Percentiles rank a stretch among this genome's conserved stretches.
phyloP scores from a whole-genome alignment of 1,139 yeast genomes.

The Hansenula lynferdii region DNA sequence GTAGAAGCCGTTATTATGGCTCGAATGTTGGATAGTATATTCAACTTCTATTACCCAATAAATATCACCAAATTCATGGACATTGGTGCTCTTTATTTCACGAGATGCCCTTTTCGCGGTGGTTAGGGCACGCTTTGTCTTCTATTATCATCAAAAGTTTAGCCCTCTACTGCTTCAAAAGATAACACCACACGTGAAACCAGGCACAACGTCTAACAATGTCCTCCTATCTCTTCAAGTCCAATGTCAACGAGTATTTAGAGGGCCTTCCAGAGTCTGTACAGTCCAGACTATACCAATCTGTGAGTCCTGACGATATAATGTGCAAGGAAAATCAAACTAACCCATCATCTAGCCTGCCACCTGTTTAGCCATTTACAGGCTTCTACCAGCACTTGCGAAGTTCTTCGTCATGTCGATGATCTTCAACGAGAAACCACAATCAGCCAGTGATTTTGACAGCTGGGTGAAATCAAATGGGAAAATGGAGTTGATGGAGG shows the following conservation, averaged over 20 bases:
- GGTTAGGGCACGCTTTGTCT: no score
- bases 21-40: no score
- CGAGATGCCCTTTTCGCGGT: no score
- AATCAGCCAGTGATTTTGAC: slow-evolving; percentile 63
- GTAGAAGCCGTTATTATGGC: no score
- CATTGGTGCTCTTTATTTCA: no score
- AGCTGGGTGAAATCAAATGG: slow-evolving; percentile 66
- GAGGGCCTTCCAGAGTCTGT: slow-evolving; percentile 86
- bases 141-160: no score
- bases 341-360: slow-evolving; percentile 51
- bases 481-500: slow-evolving; percentile 53
- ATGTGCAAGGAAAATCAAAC: slow-evolving; percentile 16
- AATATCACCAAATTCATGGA: no score
- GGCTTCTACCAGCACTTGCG: slow-evolving; percentile 84
- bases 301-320: slow-evolving; percentile 27
- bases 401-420: slow-evolving; percentile 85
- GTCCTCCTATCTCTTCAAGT: slow-evolving; percentile 49
- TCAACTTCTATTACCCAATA: no score
- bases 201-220: no score
- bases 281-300: slow-evolving; percentile 69
- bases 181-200: no score
- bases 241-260: slow-evolving; percentile 83
- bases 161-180: no score
- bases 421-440: slow-evolving; percentile 76
- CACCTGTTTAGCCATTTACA: slow-evolving; percentile 85